phyloP scores from a whole-genome alignment of 2,329 filamentous ascomycete species.

The Aspergillus sp. region DNA sequence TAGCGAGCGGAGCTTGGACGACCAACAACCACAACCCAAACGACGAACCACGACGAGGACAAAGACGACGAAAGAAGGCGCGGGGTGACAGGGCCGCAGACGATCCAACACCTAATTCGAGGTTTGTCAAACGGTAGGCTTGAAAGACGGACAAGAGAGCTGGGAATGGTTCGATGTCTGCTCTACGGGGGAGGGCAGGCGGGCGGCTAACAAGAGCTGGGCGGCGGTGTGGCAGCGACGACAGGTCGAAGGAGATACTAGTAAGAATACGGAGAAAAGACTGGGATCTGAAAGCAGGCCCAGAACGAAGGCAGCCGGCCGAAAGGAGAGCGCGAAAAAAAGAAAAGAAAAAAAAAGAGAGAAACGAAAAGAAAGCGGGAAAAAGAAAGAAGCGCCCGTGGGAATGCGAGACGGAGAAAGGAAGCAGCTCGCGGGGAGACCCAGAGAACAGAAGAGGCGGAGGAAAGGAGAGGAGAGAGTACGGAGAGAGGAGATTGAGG shows the following conservation, averaged over 20 bases:
- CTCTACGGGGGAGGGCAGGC: constrained; percentile 5
- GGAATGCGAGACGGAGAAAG: constrained; percentile 11
- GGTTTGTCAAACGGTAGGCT: constrained; percentile 15
- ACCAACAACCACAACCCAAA: constrained; percentile 8
- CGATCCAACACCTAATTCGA: constrained; percentile 12
- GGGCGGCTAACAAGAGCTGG: constrained; percentile 27
- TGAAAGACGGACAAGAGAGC: constrained; percentile 9
- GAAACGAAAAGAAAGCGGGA: constrained; percentile 9
- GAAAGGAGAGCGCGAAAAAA: constrained; percentile 18
- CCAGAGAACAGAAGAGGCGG: constrained; percentile 4
- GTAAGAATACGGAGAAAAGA: constrained; percentile 9
- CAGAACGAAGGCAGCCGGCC: constrained; percentile 25
- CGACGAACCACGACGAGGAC: constrained; percentile 10
- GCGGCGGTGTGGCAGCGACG: constrained; percentile 25
- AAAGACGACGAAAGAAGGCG: not conserved
- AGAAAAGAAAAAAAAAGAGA: constrained; percentile 25
- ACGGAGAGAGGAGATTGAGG: constrained; percentile 5
- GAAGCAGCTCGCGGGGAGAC: constrained; percentile 4
- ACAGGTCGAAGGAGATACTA: constrained; percentile 22
- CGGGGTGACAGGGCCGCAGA: constrained; percentile 6
- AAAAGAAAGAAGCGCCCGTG: constrained; percentile 13
- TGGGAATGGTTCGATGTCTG: constrained; percentile 20
- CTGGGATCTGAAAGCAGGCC: constrained; percentile 17
- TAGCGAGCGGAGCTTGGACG: constrained; percentile 6
- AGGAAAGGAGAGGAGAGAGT: constrained; percentile 8